Percentiles rank a stretch among this genome's conserved stretches.
Evolutionary conservation across 306 rosid species (phyloP).

Genomic region (Fragaria vesca): DNA sequence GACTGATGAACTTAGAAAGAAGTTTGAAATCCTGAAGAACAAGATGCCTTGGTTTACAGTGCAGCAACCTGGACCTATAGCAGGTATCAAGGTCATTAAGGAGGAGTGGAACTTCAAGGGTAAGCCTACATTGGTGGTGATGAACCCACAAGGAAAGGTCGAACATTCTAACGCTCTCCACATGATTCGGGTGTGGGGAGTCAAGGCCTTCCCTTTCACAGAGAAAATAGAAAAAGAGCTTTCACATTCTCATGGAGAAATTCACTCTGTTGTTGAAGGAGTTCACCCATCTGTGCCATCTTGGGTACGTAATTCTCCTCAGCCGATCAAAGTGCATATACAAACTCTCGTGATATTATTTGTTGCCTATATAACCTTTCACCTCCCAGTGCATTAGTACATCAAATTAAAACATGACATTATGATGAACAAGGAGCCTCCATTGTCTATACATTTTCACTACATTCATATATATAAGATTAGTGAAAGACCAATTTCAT

Average conservation of each 20-base stretch:
- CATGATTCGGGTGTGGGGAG: conserved; percentile 50
- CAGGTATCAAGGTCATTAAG: conserved; percentile 43
- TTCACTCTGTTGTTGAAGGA: conserved; percentile 11
- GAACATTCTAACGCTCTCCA: conserved; percentile 45
- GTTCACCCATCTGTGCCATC: conserved; percentile 9
- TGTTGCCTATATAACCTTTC: not conserved
- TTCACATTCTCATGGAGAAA: not conserved
- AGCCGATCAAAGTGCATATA: not conserved
- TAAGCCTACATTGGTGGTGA: conserved; percentile 36
- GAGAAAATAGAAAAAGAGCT: not conserved
- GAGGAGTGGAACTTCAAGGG: conserved; percentile 56
- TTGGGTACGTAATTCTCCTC: conserved; percentile 28
- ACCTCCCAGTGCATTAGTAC: not conserved
- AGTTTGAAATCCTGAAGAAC: conserved; percentile 42
- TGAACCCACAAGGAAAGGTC: conserved; percentile 43
- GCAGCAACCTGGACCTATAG: conserved; percentile 22
- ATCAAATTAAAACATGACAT: too few species aligned
- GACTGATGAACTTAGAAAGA: conserved; percentile 37
- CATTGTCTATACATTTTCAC: not conserved
- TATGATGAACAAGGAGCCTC: not conserved
- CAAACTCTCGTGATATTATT: not conserved
- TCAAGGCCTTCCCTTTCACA: conserved; percentile 42
- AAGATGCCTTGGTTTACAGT: conserved; percentile 59
- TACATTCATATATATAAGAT: too few species aligned
- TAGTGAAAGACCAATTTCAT: too few species aligned